Percentiles rank a stretch among this genome's conserved stretches.
phyloP scores from a whole-genome alignment of 1,139 yeast species.

The Blastobotrys illinoisensis region DNA sequence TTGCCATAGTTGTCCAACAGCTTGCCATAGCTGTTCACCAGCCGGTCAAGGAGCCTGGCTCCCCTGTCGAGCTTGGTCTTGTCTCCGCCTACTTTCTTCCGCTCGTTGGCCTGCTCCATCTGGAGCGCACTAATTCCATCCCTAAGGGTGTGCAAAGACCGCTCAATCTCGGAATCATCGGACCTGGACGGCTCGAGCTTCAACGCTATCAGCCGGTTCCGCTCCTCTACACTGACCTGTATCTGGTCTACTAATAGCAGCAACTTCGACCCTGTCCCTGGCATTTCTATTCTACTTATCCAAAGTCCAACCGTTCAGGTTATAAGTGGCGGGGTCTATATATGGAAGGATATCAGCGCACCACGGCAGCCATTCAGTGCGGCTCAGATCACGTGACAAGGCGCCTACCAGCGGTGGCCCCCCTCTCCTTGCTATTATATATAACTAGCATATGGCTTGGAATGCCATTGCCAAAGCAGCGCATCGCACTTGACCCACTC shows the following conservation, averaged over 20 bases:
- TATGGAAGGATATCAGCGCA: background rate
- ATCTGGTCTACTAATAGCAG: conserved; percentile 37
- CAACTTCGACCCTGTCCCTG: conserved; percentile 19
- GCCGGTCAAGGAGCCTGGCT: conserved; percentile 10
- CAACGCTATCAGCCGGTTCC: conserved; percentile 42
- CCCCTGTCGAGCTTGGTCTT: background rate
- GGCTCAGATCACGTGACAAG: background rate
- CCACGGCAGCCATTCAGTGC: background rate
- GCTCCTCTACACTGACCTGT: conserved; percentile 45
- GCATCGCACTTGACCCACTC: no score
- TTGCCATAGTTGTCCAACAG: conserved; percentile 13
- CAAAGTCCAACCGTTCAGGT: background rate
- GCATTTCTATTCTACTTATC: background rate
- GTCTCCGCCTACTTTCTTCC: background rate
- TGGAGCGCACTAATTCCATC: conserved; percentile 30
- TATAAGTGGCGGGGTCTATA: background rate
- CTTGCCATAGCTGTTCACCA: conserved; percentile 12
- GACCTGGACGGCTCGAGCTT: conserved; percentile 47
- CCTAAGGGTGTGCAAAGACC: conserved; percentile 38
- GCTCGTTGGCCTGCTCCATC: conserved; percentile 17
- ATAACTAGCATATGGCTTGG: no score
- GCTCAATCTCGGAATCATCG: conserved; percentile 50
- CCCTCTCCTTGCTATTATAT: no score
- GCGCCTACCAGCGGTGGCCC: no score
- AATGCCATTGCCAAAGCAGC: no score